A percentile compares a stretch with the other conserved stretches of the same genome.
These are phyloP conservation scores for Lindgomyces ingoldianus DNA, from an alignment of 495 filamentous ascomycete genomes.

Conservation along the genomic window DNA sequence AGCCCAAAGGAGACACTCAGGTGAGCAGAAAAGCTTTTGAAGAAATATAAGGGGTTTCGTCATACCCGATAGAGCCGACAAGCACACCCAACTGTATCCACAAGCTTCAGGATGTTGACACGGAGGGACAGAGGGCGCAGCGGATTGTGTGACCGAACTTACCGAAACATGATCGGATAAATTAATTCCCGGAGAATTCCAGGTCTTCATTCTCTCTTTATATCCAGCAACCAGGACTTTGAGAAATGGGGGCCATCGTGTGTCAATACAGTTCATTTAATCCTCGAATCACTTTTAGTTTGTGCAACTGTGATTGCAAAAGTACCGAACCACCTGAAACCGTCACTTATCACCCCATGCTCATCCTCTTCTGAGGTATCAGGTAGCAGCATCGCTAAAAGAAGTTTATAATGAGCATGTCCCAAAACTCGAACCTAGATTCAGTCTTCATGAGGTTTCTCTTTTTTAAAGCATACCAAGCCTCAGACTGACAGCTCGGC, in stretches of 20 bases:
- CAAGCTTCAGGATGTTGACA: not conserved
- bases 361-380: not conserved
- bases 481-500: constrained; percentile 85
- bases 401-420: too few species aligned
- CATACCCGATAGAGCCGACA: not conserved
- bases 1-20: not conserved
- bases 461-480: constrained; percentile 54
- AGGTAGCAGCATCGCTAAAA: not conserved
- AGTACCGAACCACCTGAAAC: not conserved
- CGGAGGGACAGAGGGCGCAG: not conserved
- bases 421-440: not conserved
- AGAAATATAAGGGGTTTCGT: not conserved
- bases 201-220: not conserved
- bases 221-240: not conserved
- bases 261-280: not conserved
- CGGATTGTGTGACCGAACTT: not conserved
- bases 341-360: not conserved
- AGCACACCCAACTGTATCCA: too few species aligned
- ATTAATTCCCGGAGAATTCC: not conserved
- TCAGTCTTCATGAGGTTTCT: too few species aligned
- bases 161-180: not conserved
- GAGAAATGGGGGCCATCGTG: not conserved
- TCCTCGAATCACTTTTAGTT: not conserved
- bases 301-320: not conserved
- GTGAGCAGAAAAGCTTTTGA: not conserved